Conservation (phyloP, 176 grass and related monocot species). For the Cymbopogon citratus region DNA sequence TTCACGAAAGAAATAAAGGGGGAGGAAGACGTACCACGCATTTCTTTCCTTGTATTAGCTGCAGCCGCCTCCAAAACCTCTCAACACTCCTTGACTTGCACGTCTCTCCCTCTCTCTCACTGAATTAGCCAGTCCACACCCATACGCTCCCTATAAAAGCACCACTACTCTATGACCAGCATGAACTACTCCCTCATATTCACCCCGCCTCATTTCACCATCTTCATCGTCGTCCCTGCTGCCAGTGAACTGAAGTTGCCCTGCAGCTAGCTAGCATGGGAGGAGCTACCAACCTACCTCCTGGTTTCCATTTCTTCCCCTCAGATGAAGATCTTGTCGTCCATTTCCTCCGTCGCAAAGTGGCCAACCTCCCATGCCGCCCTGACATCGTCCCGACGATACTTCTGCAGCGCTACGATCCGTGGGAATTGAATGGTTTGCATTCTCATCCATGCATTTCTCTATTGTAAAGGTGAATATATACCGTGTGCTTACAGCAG, state of each 20-base stretch:
- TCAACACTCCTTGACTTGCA: slow-evolving; percentile 34
- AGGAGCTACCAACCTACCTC: slow-evolving; percentile 58
- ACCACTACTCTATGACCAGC: slow-evolving; percentile 10
- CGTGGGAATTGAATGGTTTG: slow-evolving; percentile 72
- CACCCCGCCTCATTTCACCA: slow-evolving; percentile 6
- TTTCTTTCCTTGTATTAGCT: slow-evolving; percentile 11
- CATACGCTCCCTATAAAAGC: slow-evolving; percentile 26
- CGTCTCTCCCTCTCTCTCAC: slow-evolving; percentile 20
- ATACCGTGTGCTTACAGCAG: background rate
- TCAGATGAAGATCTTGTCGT: slow-evolving; percentile 73
- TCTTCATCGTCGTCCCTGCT: background rate
- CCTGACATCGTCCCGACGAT: slow-evolving; percentile 72
- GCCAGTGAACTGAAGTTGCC: background rate
- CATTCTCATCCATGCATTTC: background rate
- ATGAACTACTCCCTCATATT: background rate
- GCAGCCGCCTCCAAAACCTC: slow-evolving; percentile 33
- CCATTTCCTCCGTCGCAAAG: slow-evolving; percentile 78
- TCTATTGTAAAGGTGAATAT: background rate
- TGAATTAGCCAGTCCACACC: background rate
- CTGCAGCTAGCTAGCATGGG: slow-evolving; percentile 36
- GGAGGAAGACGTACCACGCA: background rate
- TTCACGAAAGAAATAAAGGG: background rate
- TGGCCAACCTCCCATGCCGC: slow-evolving; percentile 45
- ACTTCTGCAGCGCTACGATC: slow-evolving; percentile 42
- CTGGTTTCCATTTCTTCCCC: slow-evolving; percentile 87